Evolutionary conservation across 306 rosid species (phyloP), one percentile per base, ranked within the genome.

Genomic region (Fragaria nilgerrensis): DNA sequence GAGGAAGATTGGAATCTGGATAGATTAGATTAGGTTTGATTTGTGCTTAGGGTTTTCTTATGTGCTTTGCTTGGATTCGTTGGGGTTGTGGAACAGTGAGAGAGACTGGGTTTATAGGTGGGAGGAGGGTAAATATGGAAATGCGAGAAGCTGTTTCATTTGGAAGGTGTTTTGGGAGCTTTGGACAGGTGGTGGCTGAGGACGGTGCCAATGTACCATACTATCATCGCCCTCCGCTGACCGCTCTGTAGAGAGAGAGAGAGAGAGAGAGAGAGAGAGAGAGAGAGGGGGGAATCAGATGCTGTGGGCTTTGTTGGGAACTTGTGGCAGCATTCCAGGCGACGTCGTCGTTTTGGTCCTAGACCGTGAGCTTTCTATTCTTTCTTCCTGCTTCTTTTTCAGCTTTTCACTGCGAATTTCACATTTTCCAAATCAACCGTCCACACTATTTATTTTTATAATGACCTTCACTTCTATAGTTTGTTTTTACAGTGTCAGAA

Each of bases 81-180:
- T 47, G 50, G 67, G 82, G 37, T 68, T 79, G 16, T 14, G 56
- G 25, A 15, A 43, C 36, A 8, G 32, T 23, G 49, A 36, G 14
- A 37, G 55, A 27, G 27, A 44, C 16, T 37, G 27, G 19, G 50
- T 41, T 29, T 29, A 63, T 29, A 16, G 70, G 45, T 2, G 58
- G n/a, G 41, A 1, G 83, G 79, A 48, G 89, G 95, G 89, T 74
- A 88, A 80, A 81, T 79, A 84, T 77, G 91, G 91, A 81, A 36
- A 50, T 61, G 9, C 9, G 58, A 25, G 36, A 9, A 10, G 39
- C 16, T 55, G 39, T 23, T 55, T 20, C 4, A 32, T 36, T 22
- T 67, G 4, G 12, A 52, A 36, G 27, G 80, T 55, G 56, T 22
- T 76, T 50, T 34, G 58, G 74, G 66, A 53, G 67, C 68, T 68